Evolutionary conservation across 169 alveolate species (phyloP), one percentile per base, ranked within the genome.

Genomic region (Eimeria sp.): DNA sequence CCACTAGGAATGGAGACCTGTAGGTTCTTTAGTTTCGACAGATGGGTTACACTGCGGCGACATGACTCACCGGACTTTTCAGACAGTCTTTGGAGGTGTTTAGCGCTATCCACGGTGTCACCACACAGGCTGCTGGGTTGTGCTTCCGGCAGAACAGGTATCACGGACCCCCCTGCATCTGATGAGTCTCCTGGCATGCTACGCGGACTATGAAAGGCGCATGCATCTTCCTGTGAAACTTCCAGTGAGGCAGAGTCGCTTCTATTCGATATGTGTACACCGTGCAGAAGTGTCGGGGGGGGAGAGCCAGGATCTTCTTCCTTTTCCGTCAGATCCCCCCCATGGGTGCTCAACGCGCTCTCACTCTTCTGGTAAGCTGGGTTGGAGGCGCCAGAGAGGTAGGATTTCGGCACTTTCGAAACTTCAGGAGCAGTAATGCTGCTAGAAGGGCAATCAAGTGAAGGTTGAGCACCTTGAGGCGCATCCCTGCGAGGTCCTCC

Each of bases 171-270:
- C 47, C 93, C 82, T 20, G 61, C 93, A 27, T 87, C 93, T 61
- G 92, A 16, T 5, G 82, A 61, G 82, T 87, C 93, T 27, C 83
- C 93, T 40, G 82, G 82, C 61, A 87, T 10, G 63, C 93, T 87
- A 11, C 93, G 93, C 6, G 93, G 93, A 57, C 93, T 87, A 87
- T 87, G 93, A 73, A 87, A 87, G 34, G 93, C 58, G 63, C 82
- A 87, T 22, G 83, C 67, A 65, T 87, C 93, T 40, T 87, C 93
- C n/a, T 61, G 93, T 4, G 93, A 87, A 20, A 47, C 45, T 61
- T 16, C 45, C 3, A 45, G 25, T 27, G 65, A 65, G 22, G 93
- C 67, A 40, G 65, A 40, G 47, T 58, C 83, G 25, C 22, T 63
- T 67, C 63, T 45, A 27, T 34, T 45, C 27, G 65, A 20, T 27